Evolutionary conservation across 345 rosid genomes (phyloP), one percentile per base, ranked within the genome.

Genomic region (Diplotaxis tenuifolia): DNA sequence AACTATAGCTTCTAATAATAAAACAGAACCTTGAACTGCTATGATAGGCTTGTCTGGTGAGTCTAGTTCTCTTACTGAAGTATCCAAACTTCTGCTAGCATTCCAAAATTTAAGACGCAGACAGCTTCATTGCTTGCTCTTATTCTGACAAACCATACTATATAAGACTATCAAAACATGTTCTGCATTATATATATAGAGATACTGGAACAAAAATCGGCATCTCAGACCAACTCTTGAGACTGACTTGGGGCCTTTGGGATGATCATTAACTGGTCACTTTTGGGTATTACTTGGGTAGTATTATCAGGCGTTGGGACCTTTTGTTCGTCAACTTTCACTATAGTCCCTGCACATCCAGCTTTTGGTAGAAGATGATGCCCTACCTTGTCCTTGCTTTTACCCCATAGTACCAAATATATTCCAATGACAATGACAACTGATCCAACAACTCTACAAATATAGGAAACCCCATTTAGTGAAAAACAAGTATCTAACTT

Each of bases 371-470:
- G 77, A 60, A 57, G 77, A 20, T 40, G 77, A 20, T 40, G 20
- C 28, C 14, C 65, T 65, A n/a, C 50, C 31, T 6, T 36, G 54
- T 76, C 86, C 68, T 73, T 81, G 75, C 81, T 79, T 79, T 83
- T 81, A 9, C 86, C 86, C 86, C 84, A 81, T 20, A 83, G 61
- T 7, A 76, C 83, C 64, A 79, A 6, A 60, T 81, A 83, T 63
- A 83, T 50, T 15, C 86, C 84, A 36, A 67, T 50, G 11, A 83
- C 79, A 27, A 83, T 79, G 34, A 79, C 40, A 42, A 67, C 55
- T 40, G 84, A 80, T 63, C 84, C 86, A 32, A 71, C 20, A 63
- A 68, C 65, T 81, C 86, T 81, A 28, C 34, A 75, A 40, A 42
- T 76, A 55, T 22, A 55, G 40, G 65, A 69, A 62, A 1, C 31